Conservation (phyloP, 2,329 filamentous ascomycete species). For the Penicillium sp. region DNA sequence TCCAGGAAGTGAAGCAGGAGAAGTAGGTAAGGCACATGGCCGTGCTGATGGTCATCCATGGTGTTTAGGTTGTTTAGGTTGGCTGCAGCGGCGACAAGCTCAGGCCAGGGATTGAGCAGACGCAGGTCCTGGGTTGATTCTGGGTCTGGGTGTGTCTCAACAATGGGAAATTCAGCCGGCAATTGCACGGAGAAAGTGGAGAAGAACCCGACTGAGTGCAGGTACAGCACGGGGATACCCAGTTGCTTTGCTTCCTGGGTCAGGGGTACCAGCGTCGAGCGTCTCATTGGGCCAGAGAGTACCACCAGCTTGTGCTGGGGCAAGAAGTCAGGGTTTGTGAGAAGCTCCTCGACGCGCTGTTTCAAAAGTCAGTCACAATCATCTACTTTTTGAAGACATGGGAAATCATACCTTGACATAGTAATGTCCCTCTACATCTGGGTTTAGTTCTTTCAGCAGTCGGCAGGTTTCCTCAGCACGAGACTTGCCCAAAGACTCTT, state of each 20-base stretch:
- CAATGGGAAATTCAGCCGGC: slow-evolving; percentile 79
- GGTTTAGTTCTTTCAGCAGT: slow-evolving; percentile 82
- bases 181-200: slow-evolving; percentile 79
- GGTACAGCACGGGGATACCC: slow-evolving; percentile 71
- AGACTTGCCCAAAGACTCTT: slow-evolving; percentile 69
- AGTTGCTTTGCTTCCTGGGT: slow-evolving; percentile 52
- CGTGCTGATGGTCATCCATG: slow-evolving; percentile 77
- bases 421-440: slow-evolving; percentile 79
- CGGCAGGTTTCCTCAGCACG: slow-evolving; percentile 75
- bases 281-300: slow-evolving; percentile 57
- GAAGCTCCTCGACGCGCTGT: slow-evolving; percentile 39
- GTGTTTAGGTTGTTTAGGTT: slow-evolving; percentile 65
- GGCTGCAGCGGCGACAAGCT: slow-evolving; percentile 65
- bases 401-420: slow-evolving; percentile 51
- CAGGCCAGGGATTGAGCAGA: slow-evolving; percentile 80
- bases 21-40: slow-evolving; percentile 83
- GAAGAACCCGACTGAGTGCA: slow-evolving; percentile 90
- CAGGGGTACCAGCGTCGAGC: slow-evolving; percentile 51
- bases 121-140: slow-evolving; percentile 81
- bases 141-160: slow-evolving; percentile 92
- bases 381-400: not conserved
- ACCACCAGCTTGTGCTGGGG: slow-evolving; percentile 59
- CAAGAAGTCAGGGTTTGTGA: slow-evolving; percentile 39
- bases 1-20: slow-evolving; percentile 79
- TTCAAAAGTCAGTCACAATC: not conserved